These are phyloP conservation scores for Atkinsonella hypoxylon DNA, from an alignment of 2,329 filamentous ascomycete species.

Conservation along the genomic window DNA sequence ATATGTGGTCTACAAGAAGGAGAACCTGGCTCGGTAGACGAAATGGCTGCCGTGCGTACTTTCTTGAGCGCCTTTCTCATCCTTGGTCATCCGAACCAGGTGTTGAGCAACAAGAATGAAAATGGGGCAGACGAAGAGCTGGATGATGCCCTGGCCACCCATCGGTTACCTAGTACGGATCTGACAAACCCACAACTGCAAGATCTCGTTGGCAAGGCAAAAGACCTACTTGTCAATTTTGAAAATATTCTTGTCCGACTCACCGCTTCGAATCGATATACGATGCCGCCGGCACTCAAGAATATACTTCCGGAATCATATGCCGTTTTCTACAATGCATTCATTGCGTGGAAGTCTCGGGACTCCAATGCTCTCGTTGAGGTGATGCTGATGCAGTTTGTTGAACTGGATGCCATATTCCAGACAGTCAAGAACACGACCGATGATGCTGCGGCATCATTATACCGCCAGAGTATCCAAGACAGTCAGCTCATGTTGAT, in stretches of 20 bases:
- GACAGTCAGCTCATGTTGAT: conserved; percentile 72
- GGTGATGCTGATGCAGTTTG: conserved; percentile 77
- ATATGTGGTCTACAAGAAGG: conserved; percentile 60
- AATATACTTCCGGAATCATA: conserved; percentile 57
- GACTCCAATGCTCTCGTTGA: conserved; percentile 69
- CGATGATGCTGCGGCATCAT: conserved; percentile 57
- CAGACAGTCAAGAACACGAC: conserved; percentile 71
- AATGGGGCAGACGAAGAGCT: conserved; percentile 40
- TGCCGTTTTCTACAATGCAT: conserved; percentile 63
- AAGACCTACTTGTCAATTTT: conserved; percentile 66
- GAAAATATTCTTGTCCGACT: conserved; percentile 60
- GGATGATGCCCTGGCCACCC: conserved; percentile 20
- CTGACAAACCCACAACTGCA: conserved; percentile 51
- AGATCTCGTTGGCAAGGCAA: conserved; percentile 66
- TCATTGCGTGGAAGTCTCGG: conserved; percentile 73
- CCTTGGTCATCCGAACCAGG: conserved; percentile 64
- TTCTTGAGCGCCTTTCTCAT: conserved; percentile 75
- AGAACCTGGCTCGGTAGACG: conserved; percentile 47
- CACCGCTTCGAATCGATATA: conserved; percentile 54
- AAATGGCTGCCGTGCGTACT: conserved; percentile 60
- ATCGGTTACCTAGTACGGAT: conserved; percentile 28
- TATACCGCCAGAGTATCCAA: conserved; percentile 70
- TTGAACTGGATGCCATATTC: conserved; percentile 73
- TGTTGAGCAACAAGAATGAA: conserved; percentile 63
- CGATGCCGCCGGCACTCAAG: conserved; percentile 48